A percentile compares a stretch with the other conserved stretches of the same genome.
phyloP scores from a whole-genome alignment of 306 rosid species.

The Astragalus membranaceus region DNA sequence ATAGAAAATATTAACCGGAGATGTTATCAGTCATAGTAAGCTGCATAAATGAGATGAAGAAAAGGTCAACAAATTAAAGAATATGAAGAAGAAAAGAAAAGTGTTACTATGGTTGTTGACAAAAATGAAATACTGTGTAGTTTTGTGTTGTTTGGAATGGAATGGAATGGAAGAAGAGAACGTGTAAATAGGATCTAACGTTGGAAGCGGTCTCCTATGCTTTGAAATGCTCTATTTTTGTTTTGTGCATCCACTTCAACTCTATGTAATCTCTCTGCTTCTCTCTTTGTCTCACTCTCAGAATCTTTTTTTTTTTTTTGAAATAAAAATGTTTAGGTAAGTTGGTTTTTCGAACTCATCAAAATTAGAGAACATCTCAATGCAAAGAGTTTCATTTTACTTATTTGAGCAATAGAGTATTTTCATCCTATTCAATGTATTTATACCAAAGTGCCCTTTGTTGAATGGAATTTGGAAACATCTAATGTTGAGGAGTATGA shows the following conservation, averaged over 20 bases:
- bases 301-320: too few species aligned
- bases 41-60: neutral
- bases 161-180: neutral
- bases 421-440: too few species aligned
- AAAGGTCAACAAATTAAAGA: too few species aligned
- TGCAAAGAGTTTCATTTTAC: too few species aligned
- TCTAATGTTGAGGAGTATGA: too few species aligned
- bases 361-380: too few species aligned
- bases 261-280: neutral
- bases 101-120: neutral
- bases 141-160: neutral
- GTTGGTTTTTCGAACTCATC: too few species aligned
- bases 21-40: neutral
- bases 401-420: too few species aligned
- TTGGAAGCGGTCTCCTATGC: slow-evolving; percentile 25
- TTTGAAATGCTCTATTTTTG: neutral
- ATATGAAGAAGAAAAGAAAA: neutral
- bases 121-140: neutral
- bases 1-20: neutral
- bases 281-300: too few species aligned
- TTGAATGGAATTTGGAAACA: too few species aligned
- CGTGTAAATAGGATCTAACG: slow-evolving; percentile 32
- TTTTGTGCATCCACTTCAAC: neutral
- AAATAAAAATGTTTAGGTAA: too few species aligned
- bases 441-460: too few species aligned